These are phyloP conservation scores for Hygrophorus pudorinus DNA, from an alignment of 768 basidiomycete species.

Conservation along the genomic window DNA sequence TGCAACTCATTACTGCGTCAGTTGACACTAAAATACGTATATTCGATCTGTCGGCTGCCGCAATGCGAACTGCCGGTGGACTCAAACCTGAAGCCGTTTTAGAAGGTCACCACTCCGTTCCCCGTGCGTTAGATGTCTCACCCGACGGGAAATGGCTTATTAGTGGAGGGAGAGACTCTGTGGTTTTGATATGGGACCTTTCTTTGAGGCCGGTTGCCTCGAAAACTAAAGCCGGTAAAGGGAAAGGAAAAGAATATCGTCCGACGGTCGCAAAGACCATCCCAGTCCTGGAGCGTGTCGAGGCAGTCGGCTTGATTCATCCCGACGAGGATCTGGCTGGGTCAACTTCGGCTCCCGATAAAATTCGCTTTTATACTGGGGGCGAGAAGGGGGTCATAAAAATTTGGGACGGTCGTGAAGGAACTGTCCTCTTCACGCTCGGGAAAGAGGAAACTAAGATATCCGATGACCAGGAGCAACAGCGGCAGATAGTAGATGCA, in stretches of 20 bases:
- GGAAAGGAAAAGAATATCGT: slow-evolving; percentile 38
- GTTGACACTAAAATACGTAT: slow-evolving; percentile 89
- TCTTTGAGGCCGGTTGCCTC: slow-evolving; percentile 21
- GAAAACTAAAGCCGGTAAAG: slow-evolving; percentile 26
- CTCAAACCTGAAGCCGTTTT: slow-evolving; percentile 70
- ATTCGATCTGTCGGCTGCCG: slow-evolving; percentile 71
- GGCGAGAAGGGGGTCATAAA: slow-evolving; percentile 83
- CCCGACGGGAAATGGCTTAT: slow-evolving; percentile 83
- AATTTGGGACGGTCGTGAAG: slow-evolving; percentile 74
- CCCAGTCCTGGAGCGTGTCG: slow-evolving; percentile 75
- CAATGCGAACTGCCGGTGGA: slow-evolving; percentile 42
- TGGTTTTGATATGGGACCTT: slow-evolving; percentile 90
- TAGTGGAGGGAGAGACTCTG: slow-evolving; percentile 87
- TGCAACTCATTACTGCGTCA: slow-evolving; percentile 84
- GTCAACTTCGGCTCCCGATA: slow-evolving; percentile 26
- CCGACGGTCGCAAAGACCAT: slow-evolving; percentile 71
- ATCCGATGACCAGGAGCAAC: slow-evolving; percentile 57
- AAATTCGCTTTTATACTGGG: slow-evolving; percentile 73
- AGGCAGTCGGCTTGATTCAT: slow-evolving; percentile 69
- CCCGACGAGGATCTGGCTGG: slow-evolving; percentile 39
- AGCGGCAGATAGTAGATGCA: slow-evolving; percentile 72
- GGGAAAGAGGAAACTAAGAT: slow-evolving; percentile 38
- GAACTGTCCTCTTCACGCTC: slow-evolving; percentile 50
- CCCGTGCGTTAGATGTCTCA: slow-evolving; percentile 80
- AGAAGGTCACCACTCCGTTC: slow-evolving; percentile 93